Base-by-base conservation (phyloP, 169 alveolate genomes). In the Besnoitia besnoiti region DNA sequence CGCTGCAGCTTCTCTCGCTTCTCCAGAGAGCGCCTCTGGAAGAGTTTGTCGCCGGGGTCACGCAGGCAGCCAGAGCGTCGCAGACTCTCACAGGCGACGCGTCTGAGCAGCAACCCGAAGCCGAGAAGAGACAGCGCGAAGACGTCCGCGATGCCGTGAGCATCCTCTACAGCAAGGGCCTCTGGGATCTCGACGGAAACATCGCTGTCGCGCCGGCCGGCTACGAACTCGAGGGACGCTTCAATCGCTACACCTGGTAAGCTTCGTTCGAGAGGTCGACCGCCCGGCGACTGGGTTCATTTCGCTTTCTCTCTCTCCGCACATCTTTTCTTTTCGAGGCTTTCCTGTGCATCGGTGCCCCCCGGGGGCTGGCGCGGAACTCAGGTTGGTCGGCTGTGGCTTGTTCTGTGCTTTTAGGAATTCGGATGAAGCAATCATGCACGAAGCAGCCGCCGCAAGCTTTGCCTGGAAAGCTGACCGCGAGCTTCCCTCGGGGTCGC, bases 151-250 rank as follows among this genome's bases (percentile, higher is more conserved):
- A 77, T 7, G 87, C 87, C 2, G 49, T 40, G n/a, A 77, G 87
- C 59, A 5, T 77, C 19, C 59, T 77, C 40, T 77, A 77, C 59
- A 77, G 59, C 59, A 77, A 77, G 30, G 87, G 87, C 39, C 59
- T 77, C 33, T 21, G 61, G 33, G 87, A 77, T 37, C n/a, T 77
- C 37, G 87, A 44, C 16, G 59, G 30, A 1, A 7, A 77, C 12
- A 37, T 77, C 33, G 87, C 87, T 21, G 59, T 77, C 49, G 49
- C 87, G 21, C 87, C 87, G 0, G 87, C 59, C 35, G 49, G 35
- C 0, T 77, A 30, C 59, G 87, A 77, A 27, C 40, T 77, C 55
- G 8, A 77, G 19, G 87, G 37, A 2, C 61, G 30, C n/a, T 44
- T 77, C 33, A 39, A 77, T 35, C 59, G 33, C 10, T 77, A 77